Conservation (phyloP, 306 rosid genomes). For the Sindora glabra region DNA sequence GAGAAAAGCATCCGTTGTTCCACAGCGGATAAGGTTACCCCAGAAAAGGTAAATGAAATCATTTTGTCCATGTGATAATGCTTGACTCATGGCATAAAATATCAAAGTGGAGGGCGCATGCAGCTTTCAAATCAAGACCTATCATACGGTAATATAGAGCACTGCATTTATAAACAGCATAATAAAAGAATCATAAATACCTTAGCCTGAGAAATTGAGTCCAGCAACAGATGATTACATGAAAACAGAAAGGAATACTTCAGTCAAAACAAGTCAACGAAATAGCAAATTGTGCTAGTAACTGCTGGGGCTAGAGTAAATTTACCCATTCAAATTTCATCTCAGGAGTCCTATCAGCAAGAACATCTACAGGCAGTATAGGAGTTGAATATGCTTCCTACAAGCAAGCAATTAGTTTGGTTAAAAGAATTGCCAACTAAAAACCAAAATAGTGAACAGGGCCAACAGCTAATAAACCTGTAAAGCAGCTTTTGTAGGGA, state of each 20-base stretch:
- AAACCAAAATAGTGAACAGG: background rate
- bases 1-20: background rate
- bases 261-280: slow-evolving; percentile 28
- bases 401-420: slow-evolving; percentile 3
- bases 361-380: slow-evolving; percentile 79
- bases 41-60: slow-evolving; percentile 4
- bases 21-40: background rate
- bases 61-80: background rate
- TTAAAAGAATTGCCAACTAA: background rate
- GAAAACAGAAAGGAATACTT: slow-evolving; percentile 26
- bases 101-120: background rate
- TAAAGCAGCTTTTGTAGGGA: slow-evolving; percentile 78
- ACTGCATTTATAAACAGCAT: background rate
- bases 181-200: slow-evolving; percentile 31
- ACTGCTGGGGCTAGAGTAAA: background rate
- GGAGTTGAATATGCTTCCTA: slow-evolving; percentile 86
- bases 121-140: background rate
- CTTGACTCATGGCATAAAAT: slow-evolving; percentile 2
- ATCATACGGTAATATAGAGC: background rate
- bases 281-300: slow-evolving; percentile 6
- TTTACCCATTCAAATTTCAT: slow-evolving; percentile 83
- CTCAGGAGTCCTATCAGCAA: slow-evolving; percentile 85
- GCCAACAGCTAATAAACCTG: slow-evolving; percentile 47
- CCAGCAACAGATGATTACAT: slow-evolving; percentile 29
- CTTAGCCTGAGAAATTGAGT: slow-evolving; percentile 61